Percentiles rank a stretch among this genome's conserved stretches.
These are phyloP conservation scores for Diaporthe velutina DNA, from an alignment of 2,329 filamentous ascomycete genomes.

Conservation along the genomic window DNA sequence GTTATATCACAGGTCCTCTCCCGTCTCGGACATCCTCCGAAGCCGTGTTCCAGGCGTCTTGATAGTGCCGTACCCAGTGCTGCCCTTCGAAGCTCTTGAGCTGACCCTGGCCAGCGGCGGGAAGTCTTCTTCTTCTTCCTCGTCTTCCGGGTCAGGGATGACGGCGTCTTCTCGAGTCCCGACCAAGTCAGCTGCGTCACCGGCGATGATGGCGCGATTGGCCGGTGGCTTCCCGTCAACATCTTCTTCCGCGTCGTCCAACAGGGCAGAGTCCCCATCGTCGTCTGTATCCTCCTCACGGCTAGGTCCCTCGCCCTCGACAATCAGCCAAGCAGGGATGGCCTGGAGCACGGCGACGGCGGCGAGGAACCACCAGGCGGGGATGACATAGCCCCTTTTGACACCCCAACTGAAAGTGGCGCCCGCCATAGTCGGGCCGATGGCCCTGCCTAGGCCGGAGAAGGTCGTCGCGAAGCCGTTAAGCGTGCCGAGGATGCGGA, in stretches of 20 bases:
- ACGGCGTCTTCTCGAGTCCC: neutral
- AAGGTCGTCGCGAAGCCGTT: conserved; percentile 92
- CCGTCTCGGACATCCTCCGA: conserved; percentile 33
- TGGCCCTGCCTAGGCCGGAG: conserved; percentile 82
- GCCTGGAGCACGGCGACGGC: conserved; percentile 73
- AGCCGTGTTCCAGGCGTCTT: neutral
- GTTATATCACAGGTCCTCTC: neutral
- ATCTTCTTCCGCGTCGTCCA: conserved; percentile 49
- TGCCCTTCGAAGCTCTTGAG: conserved; percentile 23
- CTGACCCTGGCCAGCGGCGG: conserved; percentile 30
- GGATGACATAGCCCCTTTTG: conserved; percentile 79
- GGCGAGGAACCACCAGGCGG: conserved; percentile 86
- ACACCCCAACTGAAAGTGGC: conserved; percentile 82
- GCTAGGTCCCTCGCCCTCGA: conserved; percentile 78
- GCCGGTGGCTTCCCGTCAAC: conserved; percentile 42
- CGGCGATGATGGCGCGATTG: conserved; percentile 2
- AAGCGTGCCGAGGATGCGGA: conserved; percentile 85
- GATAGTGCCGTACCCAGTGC: conserved; percentile 27
- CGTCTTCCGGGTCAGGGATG: conserved; percentile 24
- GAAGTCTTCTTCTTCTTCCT: conserved; percentile 14
- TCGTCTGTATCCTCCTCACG: conserved; percentile 49
- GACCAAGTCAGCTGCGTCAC: conserved; percentile 36
- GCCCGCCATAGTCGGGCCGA: conserved; percentile 82
- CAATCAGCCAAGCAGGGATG: conserved; percentile 80
- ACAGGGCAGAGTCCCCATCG: conserved; percentile 46